phyloP scores from a whole-genome alignment of 805 yeast species.

The Ogataea zsoltii region DNA sequence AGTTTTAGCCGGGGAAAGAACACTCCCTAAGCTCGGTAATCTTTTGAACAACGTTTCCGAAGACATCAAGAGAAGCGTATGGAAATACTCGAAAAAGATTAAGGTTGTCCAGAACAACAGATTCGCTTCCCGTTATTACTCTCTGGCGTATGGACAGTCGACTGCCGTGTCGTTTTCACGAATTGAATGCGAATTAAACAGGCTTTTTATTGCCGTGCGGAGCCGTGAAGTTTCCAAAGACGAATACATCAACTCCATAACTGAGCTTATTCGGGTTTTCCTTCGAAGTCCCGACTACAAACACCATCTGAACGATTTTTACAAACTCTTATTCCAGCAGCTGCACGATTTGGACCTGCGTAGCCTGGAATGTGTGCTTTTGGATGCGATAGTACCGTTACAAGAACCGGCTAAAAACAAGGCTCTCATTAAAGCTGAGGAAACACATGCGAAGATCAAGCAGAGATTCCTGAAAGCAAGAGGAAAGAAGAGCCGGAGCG shows the following conservation, averaged over 20 bases:
- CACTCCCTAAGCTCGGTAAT: not conserved
- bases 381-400: conserved; percentile 13
- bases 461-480: conserved; percentile 4
- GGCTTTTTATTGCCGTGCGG: not conserved
- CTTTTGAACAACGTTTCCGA: not conserved
- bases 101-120: not conserved
- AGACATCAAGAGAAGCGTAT: not conserved
- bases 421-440: conserved; percentile 4
- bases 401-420: conserved; percentile 1
- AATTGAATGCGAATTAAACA: not conserved
- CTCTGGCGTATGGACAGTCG: conserved; percentile 2
- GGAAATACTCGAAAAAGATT: not conserved
- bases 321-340: conserved; percentile 19
- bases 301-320: conserved; percentile 9
- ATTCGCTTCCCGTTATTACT: not conserved
- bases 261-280: conserved; percentile 6
- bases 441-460: conserved; percentile 8
- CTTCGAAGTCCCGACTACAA: conserved; percentile 5
- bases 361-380: conserved; percentile 10
- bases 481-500: not conserved
- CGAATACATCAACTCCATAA: conserved; percentile 8
- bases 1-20: not conserved
- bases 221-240: not conserved
- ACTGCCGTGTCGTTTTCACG: not conserved
- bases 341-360: conserved; percentile 15